These are phyloP conservation scores for Aspergillus puulaauensis DNA, from an alignment of 2,329 filamentous ascomycete species.

Conservation along the genomic window DNA sequence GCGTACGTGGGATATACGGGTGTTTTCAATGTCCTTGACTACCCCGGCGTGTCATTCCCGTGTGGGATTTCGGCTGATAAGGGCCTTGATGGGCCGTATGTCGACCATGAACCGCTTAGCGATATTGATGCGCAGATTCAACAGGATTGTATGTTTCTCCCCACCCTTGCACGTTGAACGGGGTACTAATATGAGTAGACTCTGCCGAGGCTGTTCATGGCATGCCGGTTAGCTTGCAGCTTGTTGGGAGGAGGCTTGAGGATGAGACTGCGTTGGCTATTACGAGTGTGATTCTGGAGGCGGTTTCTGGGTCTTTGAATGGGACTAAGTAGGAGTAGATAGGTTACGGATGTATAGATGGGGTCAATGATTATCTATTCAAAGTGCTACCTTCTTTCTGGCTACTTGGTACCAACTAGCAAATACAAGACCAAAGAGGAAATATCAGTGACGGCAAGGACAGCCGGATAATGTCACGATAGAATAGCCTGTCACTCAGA, in stretches of 20 bases:
- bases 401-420: too few species aligned
- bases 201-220: slow-evolving; percentile 15
- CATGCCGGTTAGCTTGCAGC: slow-evolving; percentile 30
- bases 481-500: too few species aligned
- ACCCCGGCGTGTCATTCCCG: slow-evolving; percentile 20
- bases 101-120: slow-evolving; percentile 5
- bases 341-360: not conserved
- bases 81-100: slow-evolving; percentile 5
- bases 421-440: too few species aligned
- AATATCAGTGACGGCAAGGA: too few species aligned
- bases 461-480: too few species aligned
- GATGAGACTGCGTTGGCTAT: slow-evolving; percentile 39
- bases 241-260: slow-evolving; percentile 30
- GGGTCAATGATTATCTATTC: too few species aligned
- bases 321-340: not conserved
- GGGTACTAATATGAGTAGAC: not conserved
- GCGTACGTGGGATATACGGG: slow-evolving; percentile 20
- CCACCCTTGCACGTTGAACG: not conserved
- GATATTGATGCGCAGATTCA: slow-evolving; percentile 12
- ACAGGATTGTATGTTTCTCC: slow-evolving; percentile 10
- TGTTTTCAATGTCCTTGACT: slow-evolving; percentile 22
- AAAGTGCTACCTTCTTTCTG: too few species aligned
- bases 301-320: slow-evolving; percentile 14
- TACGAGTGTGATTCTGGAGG: slow-evolving; percentile 34
- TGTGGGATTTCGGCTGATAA: slow-evolving; percentile 19